Base-by-base conservation (phyloP, 2,329 filamentous ascomycete species). In the Colletotrichum graminicola region DNA sequence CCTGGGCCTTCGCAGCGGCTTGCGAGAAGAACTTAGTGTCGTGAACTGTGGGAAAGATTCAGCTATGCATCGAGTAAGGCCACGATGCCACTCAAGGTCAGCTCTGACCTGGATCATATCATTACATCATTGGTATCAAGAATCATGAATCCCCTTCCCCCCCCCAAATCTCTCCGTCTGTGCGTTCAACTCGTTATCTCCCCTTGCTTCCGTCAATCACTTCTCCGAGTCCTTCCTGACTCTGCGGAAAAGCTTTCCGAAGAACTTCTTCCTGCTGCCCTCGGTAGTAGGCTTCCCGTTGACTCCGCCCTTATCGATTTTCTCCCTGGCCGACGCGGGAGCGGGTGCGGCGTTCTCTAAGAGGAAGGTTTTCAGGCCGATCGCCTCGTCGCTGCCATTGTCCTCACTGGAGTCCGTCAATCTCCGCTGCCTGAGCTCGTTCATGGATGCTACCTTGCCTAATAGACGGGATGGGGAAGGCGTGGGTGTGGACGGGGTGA, bases 341-440 rank as follows among this genome's bases (percentile, higher is more conserved):
- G 57, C 32, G 12, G 29, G 12, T 11, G 39, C 47, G 18, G 5
- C 34, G 21, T 68, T 54, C 45, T 72, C 69, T 0, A 54, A 47
- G 11, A 72, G 69, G 8, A 72, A 72, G 16, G 69, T 69, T n/a
- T 45, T 51, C 69, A 72, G 36, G 3, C 60, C 69, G 3, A 72
- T 61, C 8, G 66, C 59, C n/a, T 55, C 61, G 21, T 63, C 69
- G 21, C 61, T 66, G 14, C 45, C 52, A 4, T 57, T 63, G 10
- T 60, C 41, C 49, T 45, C 45, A 41, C 62, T 36, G 16, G 59
- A 60, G 21, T 16, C 41, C 23, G 39, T 39, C 26, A 64, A 66
- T n/a, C 54, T 54, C 36, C 60, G 49, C n/a, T 61, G 54, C 54
- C 64, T 72, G 45, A 72, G 65, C 54, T 72, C 69, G 54, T 52